Conservation (phyloP, 805 yeast genomes). For the Teunomyces stri region DNA sequence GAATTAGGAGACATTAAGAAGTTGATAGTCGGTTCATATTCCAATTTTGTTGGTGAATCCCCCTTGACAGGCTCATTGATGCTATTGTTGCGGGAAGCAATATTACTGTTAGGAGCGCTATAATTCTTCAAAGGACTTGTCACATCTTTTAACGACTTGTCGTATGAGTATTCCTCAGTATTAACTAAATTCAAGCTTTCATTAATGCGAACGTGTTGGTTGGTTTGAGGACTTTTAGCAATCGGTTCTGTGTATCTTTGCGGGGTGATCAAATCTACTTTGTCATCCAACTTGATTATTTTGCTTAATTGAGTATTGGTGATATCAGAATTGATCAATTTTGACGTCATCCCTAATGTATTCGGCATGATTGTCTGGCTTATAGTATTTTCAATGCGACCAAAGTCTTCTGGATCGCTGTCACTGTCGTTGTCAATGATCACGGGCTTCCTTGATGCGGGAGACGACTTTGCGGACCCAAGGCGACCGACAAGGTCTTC, state of each 20-base stretch:
- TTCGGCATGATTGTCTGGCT: constrained; percentile 20
- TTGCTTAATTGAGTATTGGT: constrained; percentile 18
- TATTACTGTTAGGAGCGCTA: background rate
- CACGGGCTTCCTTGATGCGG: constrained; percentile 5
- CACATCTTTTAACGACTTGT: constrained; percentile 13
- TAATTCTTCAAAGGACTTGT: constrained; percentile 27
- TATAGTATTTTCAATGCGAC: constrained; percentile 17
- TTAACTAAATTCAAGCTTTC: constrained; percentile 15
- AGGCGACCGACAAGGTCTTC: constrained; percentile 24
- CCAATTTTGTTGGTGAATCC: constrained; percentile 10
- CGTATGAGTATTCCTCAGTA: constrained; percentile 8
- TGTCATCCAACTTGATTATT: constrained; percentile 12
- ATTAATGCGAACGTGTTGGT: constrained; percentile 22
- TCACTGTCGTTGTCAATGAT: constrained; percentile 25
- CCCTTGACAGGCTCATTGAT: constrained; percentile 5
- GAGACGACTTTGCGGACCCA: constrained; percentile 11
- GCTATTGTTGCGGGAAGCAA: background rate
- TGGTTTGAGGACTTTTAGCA: constrained; percentile 27
- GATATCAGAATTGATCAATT: constrained; percentile 1
- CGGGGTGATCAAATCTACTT: constrained; percentile 26
- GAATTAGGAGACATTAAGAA: constrained; percentile 31
- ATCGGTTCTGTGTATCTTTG: constrained; percentile 30
- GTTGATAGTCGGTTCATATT: constrained; percentile 30
- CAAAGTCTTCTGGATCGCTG: constrained; percentile 25
- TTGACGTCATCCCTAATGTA: background rate